Percentiles rank a stretch among this genome's conserved stretches.
Evolutionary conservation across 2,329 filamentous ascomycete genomes (phyloP).

Genomic region (Drechslera avenae): DNA sequence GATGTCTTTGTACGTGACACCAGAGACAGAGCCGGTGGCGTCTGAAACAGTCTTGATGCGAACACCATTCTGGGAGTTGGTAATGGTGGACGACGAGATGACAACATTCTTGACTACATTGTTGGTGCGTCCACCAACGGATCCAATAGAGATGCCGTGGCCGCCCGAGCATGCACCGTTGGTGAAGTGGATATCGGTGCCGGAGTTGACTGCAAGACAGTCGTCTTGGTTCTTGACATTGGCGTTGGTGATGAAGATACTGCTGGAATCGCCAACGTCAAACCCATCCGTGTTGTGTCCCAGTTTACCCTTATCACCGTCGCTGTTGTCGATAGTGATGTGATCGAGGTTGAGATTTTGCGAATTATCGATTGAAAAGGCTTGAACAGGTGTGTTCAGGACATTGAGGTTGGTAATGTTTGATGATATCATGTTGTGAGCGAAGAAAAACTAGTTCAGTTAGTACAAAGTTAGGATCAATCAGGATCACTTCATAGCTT

Average conservation of each 20-base stretch:
- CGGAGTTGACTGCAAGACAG: conserved; percentile 64
- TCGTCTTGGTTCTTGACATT: conserved; percentile 65
- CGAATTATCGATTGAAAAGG: conserved; percentile 55
- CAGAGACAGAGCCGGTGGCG: conserved; percentile 58
- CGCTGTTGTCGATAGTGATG: conserved; percentile 64
- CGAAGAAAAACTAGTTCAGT: conserved; percentile 64
- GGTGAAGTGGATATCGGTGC: conserved; percentile 49
- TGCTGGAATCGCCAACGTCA: conserved; percentile 57
- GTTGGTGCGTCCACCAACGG: conserved; percentile 61
- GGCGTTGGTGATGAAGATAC: conserved; percentile 58
- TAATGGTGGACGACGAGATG: conserved; percentile 56
- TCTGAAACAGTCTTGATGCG: conserved; percentile 63
- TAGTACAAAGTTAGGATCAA: not conserved
- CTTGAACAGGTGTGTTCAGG: conserved; percentile 62
- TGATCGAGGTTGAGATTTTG: conserved; percentile 53
- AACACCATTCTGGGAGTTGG: conserved; percentile 61
- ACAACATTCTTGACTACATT: conserved; percentile 61
- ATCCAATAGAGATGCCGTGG: conserved; percentile 65
- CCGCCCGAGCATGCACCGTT: conserved; percentile 57
- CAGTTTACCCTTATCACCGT: conserved; percentile 51
- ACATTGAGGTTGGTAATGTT: conserved; percentile 58
- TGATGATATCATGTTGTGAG: conserved; percentile 59
- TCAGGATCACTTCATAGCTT: not conserved
- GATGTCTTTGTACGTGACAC: conserved; percentile 56
- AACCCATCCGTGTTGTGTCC: conserved; percentile 63